Evolutionary conservation across 2,329 filamentous ascomycete species (phyloP), one percentile per base, ranked within the genome.

Genomic region (Diplocarpon rosae): DNA sequence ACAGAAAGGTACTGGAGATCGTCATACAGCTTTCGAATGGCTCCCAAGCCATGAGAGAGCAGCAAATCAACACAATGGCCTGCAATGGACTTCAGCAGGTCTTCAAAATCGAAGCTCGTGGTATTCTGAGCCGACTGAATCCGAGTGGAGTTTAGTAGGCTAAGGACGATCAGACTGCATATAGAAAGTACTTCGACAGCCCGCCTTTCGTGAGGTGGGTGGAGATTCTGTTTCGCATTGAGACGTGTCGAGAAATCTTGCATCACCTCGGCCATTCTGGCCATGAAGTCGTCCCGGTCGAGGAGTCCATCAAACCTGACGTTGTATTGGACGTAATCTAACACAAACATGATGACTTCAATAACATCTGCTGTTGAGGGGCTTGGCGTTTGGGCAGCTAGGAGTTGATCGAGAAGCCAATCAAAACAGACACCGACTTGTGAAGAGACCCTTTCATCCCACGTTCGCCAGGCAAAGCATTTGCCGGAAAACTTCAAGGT

Each of bases 381-480:
- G 7, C 12, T 34, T 24, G 38, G 42, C 32, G 36, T 7, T 11
- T 37, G 12, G 10, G 37, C 32, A n/a, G 16, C 33, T 27, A 49
- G 33, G 6, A 59, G 36, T 28, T 71, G 65, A 29, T 79, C 75
- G 10, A 64, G 58, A 28, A 81, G 62, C 59, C 70, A 76, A 58
- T 82, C 78, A 46, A 79, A 64, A n/a, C 78, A 61, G 32, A 80
- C 66, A 2, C 78, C 77, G 15, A 81, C 52, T 52, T 82, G 76
- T 3, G 77, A 80, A 1, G 78, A 80, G 2, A 71, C 68, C 28
- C 67, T 67, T 9, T 72, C 71, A 51, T 76, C 65, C 78, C 78
- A 82, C 2, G 52, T 37, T 7, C 67, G 68, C 78, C 78, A 82
- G 45, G 61, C 61, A 5, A 81, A 65, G 0, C 57, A 56, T 46